These are phyloP conservation scores for Suillus variegatus DNA, from an alignment of 768 basidiomycete genomes.

Conservation along the genomic window DNA sequence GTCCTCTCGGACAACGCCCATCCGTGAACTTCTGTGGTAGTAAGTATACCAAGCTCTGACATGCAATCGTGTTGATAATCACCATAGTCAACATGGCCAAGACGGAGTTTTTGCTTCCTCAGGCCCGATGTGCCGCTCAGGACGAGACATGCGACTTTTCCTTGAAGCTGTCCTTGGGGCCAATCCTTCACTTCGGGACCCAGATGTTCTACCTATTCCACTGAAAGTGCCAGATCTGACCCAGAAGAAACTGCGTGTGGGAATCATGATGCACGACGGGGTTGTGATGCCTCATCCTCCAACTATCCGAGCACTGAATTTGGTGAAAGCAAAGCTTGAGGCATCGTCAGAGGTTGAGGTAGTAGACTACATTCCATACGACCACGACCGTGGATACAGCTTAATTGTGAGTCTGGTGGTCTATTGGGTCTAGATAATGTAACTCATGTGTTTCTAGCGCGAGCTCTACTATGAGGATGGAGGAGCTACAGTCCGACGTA, in stretches of 20 bases:
- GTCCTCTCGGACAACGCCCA: constrained; percentile 33
- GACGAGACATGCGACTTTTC: constrained; percentile 26
- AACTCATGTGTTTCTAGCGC: constrained; percentile 23
- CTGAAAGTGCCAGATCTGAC: constrained; percentile 24
- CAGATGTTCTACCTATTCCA: constrained; percentile 33
- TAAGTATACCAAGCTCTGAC: constrained; percentile 14
- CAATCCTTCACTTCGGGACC: constrained; percentile 44
- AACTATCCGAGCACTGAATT: constrained; percentile 39
- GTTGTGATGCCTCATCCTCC: constrained; percentile 44
- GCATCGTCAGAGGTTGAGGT: constrained; percentile 36
- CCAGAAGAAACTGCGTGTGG: constrained; percentile 31
- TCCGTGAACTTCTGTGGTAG: constrained; percentile 11
- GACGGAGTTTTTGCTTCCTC: constrained; percentile 15
- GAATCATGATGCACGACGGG: constrained; percentile 39
- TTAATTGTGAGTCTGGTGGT: constrained; percentile 31
- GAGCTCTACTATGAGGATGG: constrained; percentile 42
- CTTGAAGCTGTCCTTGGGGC: constrained; percentile 25
- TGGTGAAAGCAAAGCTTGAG: constrained; percentile 36
- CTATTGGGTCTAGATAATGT: neutral
- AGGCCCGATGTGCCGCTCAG: constrained; percentile 31
- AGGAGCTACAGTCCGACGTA: constrained; percentile 28
- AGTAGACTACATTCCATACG: constrained; percentile 36
- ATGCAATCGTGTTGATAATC: constrained; percentile 16
- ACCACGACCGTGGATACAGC: constrained; percentile 34
- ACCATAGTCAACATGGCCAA: constrained; percentile 26